A percentile compares a stretch with the other conserved stretches of the same genome.
phyloP scores from a whole-genome alignment of 306 rosid genomes.

The Sindora glabra region DNA sequence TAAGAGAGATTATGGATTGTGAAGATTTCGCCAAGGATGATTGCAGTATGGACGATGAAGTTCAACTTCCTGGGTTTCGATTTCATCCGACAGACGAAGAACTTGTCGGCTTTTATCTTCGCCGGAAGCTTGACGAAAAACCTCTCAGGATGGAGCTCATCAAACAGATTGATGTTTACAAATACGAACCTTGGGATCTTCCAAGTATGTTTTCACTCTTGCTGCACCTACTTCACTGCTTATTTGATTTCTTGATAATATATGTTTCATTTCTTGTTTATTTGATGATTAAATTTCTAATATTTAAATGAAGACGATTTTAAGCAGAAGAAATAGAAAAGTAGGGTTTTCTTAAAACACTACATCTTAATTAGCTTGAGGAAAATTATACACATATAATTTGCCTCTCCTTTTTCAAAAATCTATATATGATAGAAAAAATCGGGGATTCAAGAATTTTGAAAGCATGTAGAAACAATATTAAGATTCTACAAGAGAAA shows the following conservation, averaged over 20 bases:
- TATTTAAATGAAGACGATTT: no score
- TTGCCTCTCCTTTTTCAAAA: no score
- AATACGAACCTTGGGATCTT: slow-evolving; percentile 86
- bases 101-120: slow-evolving; percentile 75
- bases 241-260: neutral
- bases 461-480: no score
- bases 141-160: slow-evolving; percentile 58
- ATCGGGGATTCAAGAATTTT: no score
- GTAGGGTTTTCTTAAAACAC: no score
- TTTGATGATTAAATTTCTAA: no score
- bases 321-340: no score
- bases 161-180: slow-evolving; percentile 85
- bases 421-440: no score
- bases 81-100: slow-evolving; percentile 95
- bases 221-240: no score
- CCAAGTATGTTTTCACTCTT: slow-evolving; percentile 49
- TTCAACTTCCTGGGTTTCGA: slow-evolving; percentile 79
- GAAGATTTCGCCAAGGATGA: slow-evolving; percentile 13
- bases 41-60: slow-evolving; percentile 18
- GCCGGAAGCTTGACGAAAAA: slow-evolving; percentile 64
- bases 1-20: slow-evolving; percentile 14
- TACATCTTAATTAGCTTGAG: no score
- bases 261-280: neutral
- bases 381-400: no score
- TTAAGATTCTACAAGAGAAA: no score